These are phyloP conservation scores for Salix caprea DNA, from an alignment of 345 rosid species.

Conservation along the genomic window DNA sequence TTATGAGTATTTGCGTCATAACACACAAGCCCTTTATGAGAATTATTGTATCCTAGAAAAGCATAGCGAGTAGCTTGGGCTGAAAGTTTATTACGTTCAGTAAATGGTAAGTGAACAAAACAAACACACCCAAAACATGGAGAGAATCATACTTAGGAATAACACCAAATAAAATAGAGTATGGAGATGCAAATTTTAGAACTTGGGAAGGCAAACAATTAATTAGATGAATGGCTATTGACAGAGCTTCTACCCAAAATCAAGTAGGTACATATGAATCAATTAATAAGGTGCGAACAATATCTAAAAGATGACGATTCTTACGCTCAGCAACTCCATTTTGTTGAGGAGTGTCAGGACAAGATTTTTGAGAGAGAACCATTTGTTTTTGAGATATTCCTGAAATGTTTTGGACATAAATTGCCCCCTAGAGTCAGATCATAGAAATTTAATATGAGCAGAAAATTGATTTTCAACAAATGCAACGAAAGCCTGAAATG, in stretches of 20 bases:
- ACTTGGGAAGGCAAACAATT: neutral
- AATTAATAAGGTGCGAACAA: neutral
- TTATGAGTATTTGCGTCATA: neutral
- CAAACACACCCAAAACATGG: neutral
- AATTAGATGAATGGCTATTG: neutral
- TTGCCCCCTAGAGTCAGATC: neutral
- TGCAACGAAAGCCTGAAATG: neutral
- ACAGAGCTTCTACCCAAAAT: neutral
- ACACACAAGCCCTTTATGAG: neutral
- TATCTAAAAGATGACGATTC: neutral
- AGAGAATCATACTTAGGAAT: neutral
- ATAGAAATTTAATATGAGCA: too few relatives aligned
- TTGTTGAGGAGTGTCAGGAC: neutral
- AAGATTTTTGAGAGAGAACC: neutral
- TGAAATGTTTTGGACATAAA: neutral
- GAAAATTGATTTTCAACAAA: neutral
- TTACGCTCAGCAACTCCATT: neutral
- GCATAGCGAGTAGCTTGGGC: neutral
- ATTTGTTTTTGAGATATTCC: neutral
- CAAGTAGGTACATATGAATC: neutral
- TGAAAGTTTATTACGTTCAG: neutral
- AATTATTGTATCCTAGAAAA: neutral
- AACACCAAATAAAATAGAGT: neutral
- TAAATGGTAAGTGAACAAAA: neutral
- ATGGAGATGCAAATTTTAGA: neutral